Evolutionary conservation across 179 eudicot genomes (phyloP).

Genomic region (Vitellaria paradoxa): DNA sequence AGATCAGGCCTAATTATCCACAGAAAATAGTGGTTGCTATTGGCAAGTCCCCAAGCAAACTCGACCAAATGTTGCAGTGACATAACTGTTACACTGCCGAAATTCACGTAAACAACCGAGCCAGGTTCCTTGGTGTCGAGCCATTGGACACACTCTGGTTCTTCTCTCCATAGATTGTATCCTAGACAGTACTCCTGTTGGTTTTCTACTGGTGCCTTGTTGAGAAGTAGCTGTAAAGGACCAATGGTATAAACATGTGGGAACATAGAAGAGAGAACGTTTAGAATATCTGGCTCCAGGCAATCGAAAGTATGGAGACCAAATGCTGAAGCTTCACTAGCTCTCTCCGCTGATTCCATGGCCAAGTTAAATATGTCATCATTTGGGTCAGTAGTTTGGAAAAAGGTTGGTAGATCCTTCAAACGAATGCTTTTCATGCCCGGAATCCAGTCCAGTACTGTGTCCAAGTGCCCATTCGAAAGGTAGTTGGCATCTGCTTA

Average conservation of each 20-base stretch:
- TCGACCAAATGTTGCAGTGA: slow-evolving; percentile 3
- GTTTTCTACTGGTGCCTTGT: not conserved
- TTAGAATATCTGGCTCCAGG: not conserved
- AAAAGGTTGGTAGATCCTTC: not conserved
- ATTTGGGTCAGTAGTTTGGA: not conserved
- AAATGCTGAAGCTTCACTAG: slow-evolving; percentile 5
- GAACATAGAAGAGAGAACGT: not conserved
- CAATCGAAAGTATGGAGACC: no score
- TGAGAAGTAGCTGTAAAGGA: slow-evolving; percentile 1
- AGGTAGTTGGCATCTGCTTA: not conserved
- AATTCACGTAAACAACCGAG: no score
- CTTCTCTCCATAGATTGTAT: slow-evolving; percentile 5
- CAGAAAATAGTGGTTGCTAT: no score
- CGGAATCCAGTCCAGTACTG: not conserved
- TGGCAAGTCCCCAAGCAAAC: slow-evolving; percentile 15
- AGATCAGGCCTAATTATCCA: no score
- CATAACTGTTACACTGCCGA: not conserved
- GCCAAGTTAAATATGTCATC: not conserved
- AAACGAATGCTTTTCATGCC: slow-evolving; percentile 3
- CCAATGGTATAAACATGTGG: no score
- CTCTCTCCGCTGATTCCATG: not conserved
- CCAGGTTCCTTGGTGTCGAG: not conserved
- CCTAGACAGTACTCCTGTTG: not conserved
- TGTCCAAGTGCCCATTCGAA: not conserved
- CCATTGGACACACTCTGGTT: not conserved